phyloP scores from a whole-genome alignment of 495 filamentous ascomycete species.

The Pseudotulostoma volvatum region DNA sequence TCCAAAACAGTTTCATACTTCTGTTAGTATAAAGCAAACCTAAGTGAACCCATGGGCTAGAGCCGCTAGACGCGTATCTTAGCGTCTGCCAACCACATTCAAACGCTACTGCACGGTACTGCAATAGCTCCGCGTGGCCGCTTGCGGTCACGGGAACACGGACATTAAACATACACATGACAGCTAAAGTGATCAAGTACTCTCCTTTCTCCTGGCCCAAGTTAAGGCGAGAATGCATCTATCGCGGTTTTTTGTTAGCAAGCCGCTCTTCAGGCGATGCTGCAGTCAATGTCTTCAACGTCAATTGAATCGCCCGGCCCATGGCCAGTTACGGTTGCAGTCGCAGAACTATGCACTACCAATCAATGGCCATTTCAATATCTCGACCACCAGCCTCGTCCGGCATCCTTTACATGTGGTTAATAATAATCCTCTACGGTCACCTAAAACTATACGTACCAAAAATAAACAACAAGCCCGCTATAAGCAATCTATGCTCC shows the following conservation, averaged over 20 bases:
- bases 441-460: constrained; percentile 2
- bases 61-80: no score
- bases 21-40: no score
- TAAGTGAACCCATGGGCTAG: no score
- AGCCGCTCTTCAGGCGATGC: constrained; percentile 16
- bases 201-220: no score
- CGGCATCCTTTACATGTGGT: constrained; percentile 7
- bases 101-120: no score
- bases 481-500: constrained; percentile 16
- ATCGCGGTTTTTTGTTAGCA: neutral
- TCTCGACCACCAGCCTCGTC: constrained; percentile 16
- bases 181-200: no score
- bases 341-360: neutral
- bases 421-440: constrained; percentile 5
- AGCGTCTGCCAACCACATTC: no score
- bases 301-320: constrained; percentile 7
- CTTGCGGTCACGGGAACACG: no score
- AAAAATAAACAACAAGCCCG: constrained; percentile 12
- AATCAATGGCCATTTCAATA: constrained; percentile 6
- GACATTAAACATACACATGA: no score
- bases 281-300: constrained; percentile 19
- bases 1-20: no score
- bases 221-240: neutral
- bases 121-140: no score
- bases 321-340: neutral